These are phyloP conservation scores for Penicillium diatomitis DNA, from an alignment of 495 filamentous ascomycete species.

Conservation along the genomic window DNA sequence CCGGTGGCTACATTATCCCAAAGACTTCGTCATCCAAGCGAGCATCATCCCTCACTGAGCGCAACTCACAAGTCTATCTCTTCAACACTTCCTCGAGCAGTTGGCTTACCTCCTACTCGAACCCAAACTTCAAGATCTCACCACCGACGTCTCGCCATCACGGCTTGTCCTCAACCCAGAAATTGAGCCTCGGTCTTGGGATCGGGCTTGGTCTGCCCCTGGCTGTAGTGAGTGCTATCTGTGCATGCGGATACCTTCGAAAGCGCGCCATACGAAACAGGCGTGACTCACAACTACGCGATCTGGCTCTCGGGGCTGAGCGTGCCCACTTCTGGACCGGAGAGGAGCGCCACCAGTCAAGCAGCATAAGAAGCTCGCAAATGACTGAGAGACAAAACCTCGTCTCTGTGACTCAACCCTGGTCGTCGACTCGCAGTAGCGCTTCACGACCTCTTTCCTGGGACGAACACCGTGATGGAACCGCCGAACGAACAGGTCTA, in stretches of 20 bases:
- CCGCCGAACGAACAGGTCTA: conserved; percentile 46
- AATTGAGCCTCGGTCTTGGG: conserved; percentile 65
- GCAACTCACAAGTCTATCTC: conserved; percentile 49
- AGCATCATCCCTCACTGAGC: conserved; percentile 17
- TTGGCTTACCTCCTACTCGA: conserved; percentile 63
- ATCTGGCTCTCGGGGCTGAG: conserved; percentile 42
- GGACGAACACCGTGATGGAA: conserved; percentile 21
- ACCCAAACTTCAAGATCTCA: conserved; percentile 28
- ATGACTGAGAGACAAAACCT: conserved; percentile 17
- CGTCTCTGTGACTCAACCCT: conserved; percentile 21
- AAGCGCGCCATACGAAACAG: conserved; percentile 36
- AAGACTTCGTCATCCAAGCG: conserved; percentile 32
- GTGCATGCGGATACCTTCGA: conserved; percentile 51
- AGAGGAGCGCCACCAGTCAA: conserved; percentile 26
- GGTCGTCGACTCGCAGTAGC: conserved; percentile 27
- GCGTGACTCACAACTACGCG: conserved; percentile 44
- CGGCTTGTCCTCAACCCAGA: conserved; percentile 32
- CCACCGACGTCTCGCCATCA: neutral
- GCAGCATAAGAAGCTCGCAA: conserved; percentile 27
- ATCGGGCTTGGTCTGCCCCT: conserved; percentile 57
- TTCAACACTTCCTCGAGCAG: conserved; percentile 68
- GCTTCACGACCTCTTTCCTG: conserved; percentile 13
- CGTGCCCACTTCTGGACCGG: conserved; percentile 33
- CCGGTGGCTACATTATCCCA: conserved; percentile 69
- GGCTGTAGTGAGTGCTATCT: conserved; percentile 37